A percentile compares a stretch with the other conserved stretches of the same genome.
Evolutionary conservation across 1,284 basidiomycete genomes (phyloP).

Genomic region (Irpex sp.): DNA sequence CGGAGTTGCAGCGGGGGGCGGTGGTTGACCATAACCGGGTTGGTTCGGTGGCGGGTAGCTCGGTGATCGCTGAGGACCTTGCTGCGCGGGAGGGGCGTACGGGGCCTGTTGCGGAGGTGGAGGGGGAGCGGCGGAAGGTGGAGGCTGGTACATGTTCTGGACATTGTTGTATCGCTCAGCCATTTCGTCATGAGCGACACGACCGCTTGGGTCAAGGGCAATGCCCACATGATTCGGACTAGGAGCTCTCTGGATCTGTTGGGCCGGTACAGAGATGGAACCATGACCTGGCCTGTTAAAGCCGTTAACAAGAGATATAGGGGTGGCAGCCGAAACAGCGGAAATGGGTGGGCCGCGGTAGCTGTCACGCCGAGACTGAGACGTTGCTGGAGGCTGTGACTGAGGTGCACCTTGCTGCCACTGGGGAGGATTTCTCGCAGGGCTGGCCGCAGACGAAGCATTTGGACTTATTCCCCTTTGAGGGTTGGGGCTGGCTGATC

Average conservation of each 20-base stretch:
- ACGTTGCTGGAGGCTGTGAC: conserved; percentile 17
- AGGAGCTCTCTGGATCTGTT: conserved; percentile 28
- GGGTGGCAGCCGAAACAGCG: conserved; percentile 10
- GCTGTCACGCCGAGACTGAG: conserved; percentile 22
- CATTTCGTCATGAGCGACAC: conserved; percentile 80
- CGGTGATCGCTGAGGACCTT: conserved; percentile 25
- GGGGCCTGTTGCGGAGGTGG: conserved; percentile 25
- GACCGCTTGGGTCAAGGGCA: conserved; percentile 71
- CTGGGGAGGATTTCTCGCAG: background rate
- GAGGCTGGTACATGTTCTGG: conserved; percentile 18
- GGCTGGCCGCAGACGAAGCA: conserved; percentile 8
- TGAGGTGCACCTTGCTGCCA: conserved; percentile 19
- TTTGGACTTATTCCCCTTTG: conserved; percentile 28
- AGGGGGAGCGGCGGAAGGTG: conserved; percentile 15
- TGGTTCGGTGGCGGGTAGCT: conserved; percentile 22
- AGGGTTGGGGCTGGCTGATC: conserved; percentile 36
- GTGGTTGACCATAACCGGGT: conserved; percentile 22
- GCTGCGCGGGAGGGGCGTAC: conserved; percentile 21
- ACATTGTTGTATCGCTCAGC: conserved; percentile 52
- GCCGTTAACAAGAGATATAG: conserved; percentile 4
- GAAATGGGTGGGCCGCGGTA: conserved; percentile 26
- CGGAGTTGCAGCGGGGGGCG: conserved; percentile 11
- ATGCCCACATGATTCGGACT: conserved; percentile 62
- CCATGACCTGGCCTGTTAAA: conserved; percentile 24
- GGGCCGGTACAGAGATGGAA: conserved; percentile 20